These are phyloP conservation scores for Epichloe brachyelytri DNA, from an alignment of 2,329 filamentous ascomycete species.

Conservation along the genomic window DNA sequence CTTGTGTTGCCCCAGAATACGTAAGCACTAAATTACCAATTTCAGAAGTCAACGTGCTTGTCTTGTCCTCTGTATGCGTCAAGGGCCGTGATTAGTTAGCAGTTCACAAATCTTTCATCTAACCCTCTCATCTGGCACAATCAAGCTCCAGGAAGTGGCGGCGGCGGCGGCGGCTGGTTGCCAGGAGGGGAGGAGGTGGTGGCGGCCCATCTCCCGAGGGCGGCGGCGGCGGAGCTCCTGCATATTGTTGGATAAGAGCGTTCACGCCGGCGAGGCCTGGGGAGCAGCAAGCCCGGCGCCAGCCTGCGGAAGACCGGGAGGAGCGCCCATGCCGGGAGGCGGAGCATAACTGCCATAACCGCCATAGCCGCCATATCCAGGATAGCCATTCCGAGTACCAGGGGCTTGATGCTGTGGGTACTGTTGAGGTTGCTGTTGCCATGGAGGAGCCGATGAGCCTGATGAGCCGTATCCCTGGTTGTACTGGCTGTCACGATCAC, in stretches of 20 bases:
- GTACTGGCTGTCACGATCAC: constrained; percentile 16
- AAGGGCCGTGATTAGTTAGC: neutral
- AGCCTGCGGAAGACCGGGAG: constrained; percentile 27
- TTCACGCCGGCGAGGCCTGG: constrained; percentile 47
- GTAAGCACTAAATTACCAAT: neutral
- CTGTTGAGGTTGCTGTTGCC: constrained; percentile 30
- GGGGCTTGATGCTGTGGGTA: constrained; percentile 36
- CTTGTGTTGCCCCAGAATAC: neutral
- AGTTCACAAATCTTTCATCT: neutral
- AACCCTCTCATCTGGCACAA: neutral
- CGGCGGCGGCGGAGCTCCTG: constrained; percentile 47
- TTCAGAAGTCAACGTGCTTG: neutral
- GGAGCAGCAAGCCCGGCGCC: constrained; percentile 39
- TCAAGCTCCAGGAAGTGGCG: constrained; percentile 42
- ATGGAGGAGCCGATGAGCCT: constrained; percentile 14
- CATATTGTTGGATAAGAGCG: constrained; percentile 55
- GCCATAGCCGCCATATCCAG: constrained; percentile 32
- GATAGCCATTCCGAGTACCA: constrained; percentile 44
- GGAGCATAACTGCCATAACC: constrained; percentile 35
- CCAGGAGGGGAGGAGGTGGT: constrained; percentile 53
- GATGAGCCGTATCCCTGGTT: constrained; percentile 11
- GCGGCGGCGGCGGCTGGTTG: constrained; percentile 51
- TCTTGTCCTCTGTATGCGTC: too few species aligned
- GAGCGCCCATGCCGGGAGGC: constrained; percentile 27
- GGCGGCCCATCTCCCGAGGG: constrained; percentile 34